These are phyloP conservation scores for Didymella pinodella DNA, from an alignment of 2,329 filamentous ascomycete species.

Conservation along the genomic window DNA sequence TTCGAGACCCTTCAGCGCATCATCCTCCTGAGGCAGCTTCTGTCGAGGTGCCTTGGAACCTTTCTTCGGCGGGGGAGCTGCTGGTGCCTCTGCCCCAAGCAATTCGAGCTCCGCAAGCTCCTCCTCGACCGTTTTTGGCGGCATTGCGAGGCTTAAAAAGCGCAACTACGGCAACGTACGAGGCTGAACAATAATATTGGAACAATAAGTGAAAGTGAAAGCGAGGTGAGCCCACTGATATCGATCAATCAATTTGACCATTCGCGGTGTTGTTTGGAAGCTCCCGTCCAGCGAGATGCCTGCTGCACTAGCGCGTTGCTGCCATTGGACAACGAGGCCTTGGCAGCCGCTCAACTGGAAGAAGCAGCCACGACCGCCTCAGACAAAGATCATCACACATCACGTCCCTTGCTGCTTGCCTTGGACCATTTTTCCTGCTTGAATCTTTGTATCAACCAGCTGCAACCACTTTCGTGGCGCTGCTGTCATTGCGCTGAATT, in stretches of 20 bases:
- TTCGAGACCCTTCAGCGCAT: slow-evolving; percentile 88
- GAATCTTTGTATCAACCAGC: slow-evolving; percentile 23
- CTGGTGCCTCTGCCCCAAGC: slow-evolving; percentile 44
- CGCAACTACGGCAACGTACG: slow-evolving; percentile 1
- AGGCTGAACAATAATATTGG: slow-evolving; percentile 1
- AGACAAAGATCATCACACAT: slow-evolving; percentile 49
- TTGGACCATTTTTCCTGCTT: slow-evolving; percentile 30
- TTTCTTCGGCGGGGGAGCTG: slow-evolving; percentile 54
- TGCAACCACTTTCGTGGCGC: slow-evolving; percentile 24
- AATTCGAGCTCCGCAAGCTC: slow-evolving; percentile 56
- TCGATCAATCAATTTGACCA: slow-evolving; percentile 5
- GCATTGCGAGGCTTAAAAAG: slow-evolving; percentile 34
- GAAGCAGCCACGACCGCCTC: slow-evolving; percentile 43
- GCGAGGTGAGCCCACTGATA: neutral
- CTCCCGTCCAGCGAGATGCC: slow-evolving; percentile 27
- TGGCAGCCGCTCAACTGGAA: slow-evolving; percentile 37
- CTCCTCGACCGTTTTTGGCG: slow-evolving; percentile 56
- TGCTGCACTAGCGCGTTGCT: slow-evolving; percentile 32
- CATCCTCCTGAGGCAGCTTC: slow-evolving; percentile 61
- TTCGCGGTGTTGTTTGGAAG: slow-evolving; percentile 26
- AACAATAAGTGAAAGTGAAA: slow-evolving; percentile 6
- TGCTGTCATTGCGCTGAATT: slow-evolving; percentile 27
- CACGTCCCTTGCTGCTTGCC: slow-evolving; percentile 31
- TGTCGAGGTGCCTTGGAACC: slow-evolving; percentile 54
- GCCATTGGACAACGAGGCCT: slow-evolving; percentile 34